Conservation (phyloP, 768 basidiomycete genomes). For the Suillus subluteus region DNA sequence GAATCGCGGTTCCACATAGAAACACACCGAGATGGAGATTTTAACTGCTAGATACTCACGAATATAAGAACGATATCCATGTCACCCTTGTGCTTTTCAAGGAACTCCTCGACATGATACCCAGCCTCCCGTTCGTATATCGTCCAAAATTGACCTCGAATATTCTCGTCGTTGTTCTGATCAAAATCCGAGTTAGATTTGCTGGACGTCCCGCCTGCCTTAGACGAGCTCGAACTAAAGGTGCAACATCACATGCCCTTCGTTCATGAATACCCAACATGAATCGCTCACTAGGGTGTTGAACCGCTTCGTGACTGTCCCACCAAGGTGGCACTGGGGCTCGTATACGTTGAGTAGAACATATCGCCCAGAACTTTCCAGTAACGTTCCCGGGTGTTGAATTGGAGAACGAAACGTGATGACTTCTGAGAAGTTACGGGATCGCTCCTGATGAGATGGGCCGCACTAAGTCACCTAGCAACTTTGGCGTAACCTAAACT, state of each 20-base stretch:
- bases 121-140: slow-evolving; percentile 20
- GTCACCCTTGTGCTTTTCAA: slow-evolving; percentile 21
- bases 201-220: background rate
- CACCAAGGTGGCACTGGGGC: background rate
- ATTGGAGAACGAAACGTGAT: background rate
- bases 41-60: slow-evolving; percentile 13
- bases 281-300: background rate
- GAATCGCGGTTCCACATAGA: background rate
- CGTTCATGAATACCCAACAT: background rate
- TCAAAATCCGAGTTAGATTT: background rate
- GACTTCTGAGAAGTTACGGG: background rate
- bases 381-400: background rate
- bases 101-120: slow-evolving; percentile 20
- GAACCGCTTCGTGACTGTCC: background rate
- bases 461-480: background rate
- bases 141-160: slow-evolving; percentile 16
- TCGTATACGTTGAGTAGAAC: background rate
- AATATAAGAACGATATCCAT: slow-evolving; percentile 28
- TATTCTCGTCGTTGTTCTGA: background rate
- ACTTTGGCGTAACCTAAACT: background rate
- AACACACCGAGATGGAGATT: background rate
- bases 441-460: background rate
- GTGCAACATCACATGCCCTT: background rate
- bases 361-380: background rate
- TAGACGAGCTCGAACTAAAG: background rate